Conservation (phyloP, 495 filamentous ascomycete genomes). For the Hypoxylon lienhwacheense region DNA sequence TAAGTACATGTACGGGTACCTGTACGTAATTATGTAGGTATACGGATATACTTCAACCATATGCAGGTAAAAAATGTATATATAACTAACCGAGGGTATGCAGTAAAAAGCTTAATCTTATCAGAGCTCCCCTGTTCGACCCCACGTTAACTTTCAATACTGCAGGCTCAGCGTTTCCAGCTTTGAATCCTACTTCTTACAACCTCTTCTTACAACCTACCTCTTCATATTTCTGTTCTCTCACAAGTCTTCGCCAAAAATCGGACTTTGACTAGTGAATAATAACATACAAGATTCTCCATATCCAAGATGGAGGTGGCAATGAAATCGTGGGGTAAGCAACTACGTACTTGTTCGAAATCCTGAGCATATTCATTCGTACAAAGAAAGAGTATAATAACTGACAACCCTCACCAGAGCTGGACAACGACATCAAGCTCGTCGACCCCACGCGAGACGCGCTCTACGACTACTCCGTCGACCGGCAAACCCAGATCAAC, state of each 20-base stretch:
- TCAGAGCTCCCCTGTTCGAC: conserved; percentile 18
- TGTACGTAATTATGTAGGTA: too few species aligned
- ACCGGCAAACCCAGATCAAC: conserved; percentile 62
- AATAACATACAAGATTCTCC: neutral
- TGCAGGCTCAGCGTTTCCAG: neutral
- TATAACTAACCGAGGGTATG: neutral
- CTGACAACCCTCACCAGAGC: conserved; percentile 59
- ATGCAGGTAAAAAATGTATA: neutral
- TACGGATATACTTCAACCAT: neutral
- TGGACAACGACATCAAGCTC: conserved; percentile 81
- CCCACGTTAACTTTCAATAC: conserved; percentile 18
- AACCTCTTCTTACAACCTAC: conserved; percentile 1
- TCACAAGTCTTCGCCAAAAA: conserved; percentile 5
- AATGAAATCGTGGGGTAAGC: conserved; percentile 63
- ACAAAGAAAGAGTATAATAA: too few species aligned
- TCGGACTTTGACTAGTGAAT: neutral
- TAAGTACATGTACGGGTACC: too few species aligned
- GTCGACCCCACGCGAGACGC: conserved; percentile 86
- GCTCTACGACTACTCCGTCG: conserved; percentile 78
- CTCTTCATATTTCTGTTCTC: neutral
- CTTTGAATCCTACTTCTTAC: too few species aligned
- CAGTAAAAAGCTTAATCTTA: conserved; percentile 14
- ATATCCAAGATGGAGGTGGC: conserved; percentile 54
- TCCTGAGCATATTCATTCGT: too few species aligned
- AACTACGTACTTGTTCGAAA: too few species aligned